A percentile compares a stretch with the other conserved stretches of the same genome.
Conservation (phyloP, 345 rosid genomes). For the Microcos paniculata region DNA sequence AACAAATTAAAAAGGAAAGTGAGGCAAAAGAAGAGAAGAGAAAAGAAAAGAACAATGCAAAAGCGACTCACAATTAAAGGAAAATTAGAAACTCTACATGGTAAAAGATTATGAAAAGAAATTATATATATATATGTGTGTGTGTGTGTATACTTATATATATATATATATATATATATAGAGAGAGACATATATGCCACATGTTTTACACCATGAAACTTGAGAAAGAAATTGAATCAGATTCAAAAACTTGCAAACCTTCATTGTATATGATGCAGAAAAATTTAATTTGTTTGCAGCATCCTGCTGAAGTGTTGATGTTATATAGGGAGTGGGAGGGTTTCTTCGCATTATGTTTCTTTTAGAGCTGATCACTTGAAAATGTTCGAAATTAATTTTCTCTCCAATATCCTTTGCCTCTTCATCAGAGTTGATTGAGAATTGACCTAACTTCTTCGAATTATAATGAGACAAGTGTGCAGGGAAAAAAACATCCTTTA, state of each 20-base stretch:
- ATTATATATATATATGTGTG: too few relatives aligned
- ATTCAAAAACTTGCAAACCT: constrained; percentile 43
- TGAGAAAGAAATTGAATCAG: background rate
- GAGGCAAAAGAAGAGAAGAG: background rate
- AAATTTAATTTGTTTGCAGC: constrained; percentile 91
- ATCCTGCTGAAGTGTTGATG: constrained; percentile 99
- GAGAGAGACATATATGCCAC: too few relatives aligned
- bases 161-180: too few relatives aligned
- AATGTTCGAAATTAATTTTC: constrained; percentile 46
- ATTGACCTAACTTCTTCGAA: constrained; percentile 68
- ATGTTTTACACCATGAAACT: background rate
- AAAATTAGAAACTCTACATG: background rate
- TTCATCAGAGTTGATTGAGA: constrained; percentile 59
- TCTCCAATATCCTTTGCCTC: constrained; percentile 59
- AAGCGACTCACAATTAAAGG: background rate
- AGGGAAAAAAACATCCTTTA: constrained; percentile 34
- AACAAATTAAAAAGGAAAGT: too few relatives aligned
- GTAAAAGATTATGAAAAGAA: background rate
- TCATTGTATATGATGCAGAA: constrained; percentile 75
- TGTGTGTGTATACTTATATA: too few relatives aligned
- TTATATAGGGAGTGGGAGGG: constrained; percentile 92
- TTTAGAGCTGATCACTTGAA: constrained; percentile 60
- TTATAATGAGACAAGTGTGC: constrained; percentile 69
- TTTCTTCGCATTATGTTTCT: constrained; percentile 57
- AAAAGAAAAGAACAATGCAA: background rate